A percentile compares a stretch with the other conserved stretches of the same genome.
Evolutionary conservation across 495 filamentous ascomycete genomes (phyloP).

Genomic region (Podospora pseudocomata): DNA sequence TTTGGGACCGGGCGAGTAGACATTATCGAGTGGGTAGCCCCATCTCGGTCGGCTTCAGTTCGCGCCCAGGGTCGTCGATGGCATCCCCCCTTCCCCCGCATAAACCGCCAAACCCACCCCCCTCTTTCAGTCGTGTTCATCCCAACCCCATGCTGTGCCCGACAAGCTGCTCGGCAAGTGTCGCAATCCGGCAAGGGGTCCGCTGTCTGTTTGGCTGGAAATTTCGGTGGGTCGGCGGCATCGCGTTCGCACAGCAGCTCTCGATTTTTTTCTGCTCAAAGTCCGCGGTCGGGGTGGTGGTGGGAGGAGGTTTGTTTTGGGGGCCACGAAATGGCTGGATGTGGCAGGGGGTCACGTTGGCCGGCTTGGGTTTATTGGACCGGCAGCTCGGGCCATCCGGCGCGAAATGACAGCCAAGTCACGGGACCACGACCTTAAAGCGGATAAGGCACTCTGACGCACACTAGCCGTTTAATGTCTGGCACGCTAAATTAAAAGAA

Average conservation of each 20-base stretch:
- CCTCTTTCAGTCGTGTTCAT: not conserved
- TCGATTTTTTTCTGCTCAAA: not conserved
- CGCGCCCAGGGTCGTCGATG: not conserved
- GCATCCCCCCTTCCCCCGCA: constrained; percentile 1
- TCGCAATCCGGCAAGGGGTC: not conserved
- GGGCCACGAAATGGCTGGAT: not conserved
- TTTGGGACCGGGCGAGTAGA: not conserved
- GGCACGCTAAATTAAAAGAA: not conserved
- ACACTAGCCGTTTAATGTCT: not conserved
- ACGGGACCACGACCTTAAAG: not conserved
- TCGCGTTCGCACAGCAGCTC: not conserved
- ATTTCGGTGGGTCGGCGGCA: not conserved
- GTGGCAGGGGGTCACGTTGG: constrained; percentile 2
- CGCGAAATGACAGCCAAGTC: not conserved
- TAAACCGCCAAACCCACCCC: not conserved
- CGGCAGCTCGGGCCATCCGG: not conserved
- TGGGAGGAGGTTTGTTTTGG: not conserved
- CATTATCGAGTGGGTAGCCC: constrained; percentile 3
- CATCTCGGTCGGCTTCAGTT: not conserved
- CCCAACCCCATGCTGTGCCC: not conserved
- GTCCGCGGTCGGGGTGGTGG: not conserved
- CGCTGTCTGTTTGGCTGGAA: not conserved
- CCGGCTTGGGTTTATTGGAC: not conserved
- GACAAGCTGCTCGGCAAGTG: not conserved
- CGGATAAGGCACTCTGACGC: not conserved